Conservation (phyloP, 2,329 filamentous ascomycete genomes). For the Sporothrix luriei region DNA sequence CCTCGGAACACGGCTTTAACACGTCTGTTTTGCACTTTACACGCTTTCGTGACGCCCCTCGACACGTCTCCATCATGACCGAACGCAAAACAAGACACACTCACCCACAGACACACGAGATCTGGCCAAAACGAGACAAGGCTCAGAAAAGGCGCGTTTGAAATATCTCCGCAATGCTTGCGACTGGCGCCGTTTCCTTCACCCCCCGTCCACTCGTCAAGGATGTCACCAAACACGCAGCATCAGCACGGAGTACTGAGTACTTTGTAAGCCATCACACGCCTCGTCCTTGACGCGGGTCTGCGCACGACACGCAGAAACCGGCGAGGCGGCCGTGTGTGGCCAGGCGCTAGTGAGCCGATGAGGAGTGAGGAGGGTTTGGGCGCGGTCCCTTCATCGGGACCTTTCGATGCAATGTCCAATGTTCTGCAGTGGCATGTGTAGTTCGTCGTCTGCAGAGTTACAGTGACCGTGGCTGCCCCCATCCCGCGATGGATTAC, state of each 20-base stretch:
- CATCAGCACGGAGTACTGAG: too few species aligned
- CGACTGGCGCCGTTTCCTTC: constrained; percentile 22
- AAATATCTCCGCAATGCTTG: constrained; percentile 25
- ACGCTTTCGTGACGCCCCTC: constrained; percentile 17
- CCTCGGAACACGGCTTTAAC: constrained; percentile 10
- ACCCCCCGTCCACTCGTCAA: not conserved
- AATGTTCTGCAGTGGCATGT: constrained; percentile 1
- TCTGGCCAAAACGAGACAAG: constrained; percentile 22
- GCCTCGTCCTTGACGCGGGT: constrained; percentile 9
- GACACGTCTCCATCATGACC: constrained; percentile 26
- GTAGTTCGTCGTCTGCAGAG: not conserved
- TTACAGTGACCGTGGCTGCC: constrained; percentile 1
- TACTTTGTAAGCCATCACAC: not conserved
- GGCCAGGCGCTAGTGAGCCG: not conserved
- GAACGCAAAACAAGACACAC: not conserved
- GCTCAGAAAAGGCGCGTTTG: constrained; percentile 27
- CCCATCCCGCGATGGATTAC: not conserved
- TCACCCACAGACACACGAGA: constrained; percentile 12
- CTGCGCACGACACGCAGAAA: constrained; percentile 15
- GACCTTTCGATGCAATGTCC: not conserved
- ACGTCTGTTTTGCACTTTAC: not conserved
- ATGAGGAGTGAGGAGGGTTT: constrained; percentile 4
- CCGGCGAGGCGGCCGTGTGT: not conserved
- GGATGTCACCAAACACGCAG: constrained; percentile 2
- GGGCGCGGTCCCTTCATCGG: not conserved